Evolutionary conservation across 805 yeast species (phyloP).

Genomic region (Monosporozyma aerobia): DNA sequence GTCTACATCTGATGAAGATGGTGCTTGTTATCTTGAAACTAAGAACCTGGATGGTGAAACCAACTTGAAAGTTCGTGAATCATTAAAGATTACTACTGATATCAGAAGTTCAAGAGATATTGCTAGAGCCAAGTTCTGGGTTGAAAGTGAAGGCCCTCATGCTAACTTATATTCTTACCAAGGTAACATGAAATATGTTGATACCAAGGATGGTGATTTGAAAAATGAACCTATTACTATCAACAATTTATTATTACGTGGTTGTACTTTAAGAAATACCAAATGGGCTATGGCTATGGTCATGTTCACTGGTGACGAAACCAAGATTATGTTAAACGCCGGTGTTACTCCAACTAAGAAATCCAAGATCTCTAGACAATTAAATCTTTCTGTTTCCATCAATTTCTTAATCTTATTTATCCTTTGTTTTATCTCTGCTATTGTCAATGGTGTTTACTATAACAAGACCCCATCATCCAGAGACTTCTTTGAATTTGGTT

Average conservation of each 20-base stretch:
- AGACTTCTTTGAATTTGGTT: constrained; percentile 58
- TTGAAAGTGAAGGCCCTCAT: constrained; percentile 82
- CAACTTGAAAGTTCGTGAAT: constrained; percentile 66
- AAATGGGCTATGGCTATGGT: constrained; percentile 78
- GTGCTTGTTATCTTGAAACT: constrained; percentile 68
- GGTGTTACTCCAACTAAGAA: constrained; percentile 73
- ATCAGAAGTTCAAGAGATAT: constrained; percentile 42
- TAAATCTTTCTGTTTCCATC: constrained; percentile 59
- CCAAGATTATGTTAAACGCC: constrained; percentile 74
- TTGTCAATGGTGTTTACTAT: constrained; percentile 63
- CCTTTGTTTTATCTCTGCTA: constrained; percentile 60
- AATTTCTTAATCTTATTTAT: constrained; percentile 58
- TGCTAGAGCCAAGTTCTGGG: constrained; percentile 47
- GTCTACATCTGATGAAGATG: constrained; percentile 59
- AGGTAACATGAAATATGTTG: constrained; percentile 53
- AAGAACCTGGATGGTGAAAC: constrained; percentile 78
- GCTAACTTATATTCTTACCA: constrained; percentile 68
- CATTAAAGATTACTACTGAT: constrained; percentile 50
- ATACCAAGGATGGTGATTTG: constrained; percentile 22
- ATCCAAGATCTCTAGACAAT: constrained; percentile 63
- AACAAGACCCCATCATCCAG: constrained; percentile 40
- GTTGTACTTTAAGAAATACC: constrained; percentile 70
- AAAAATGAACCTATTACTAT: constrained; percentile 56
- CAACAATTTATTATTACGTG: constrained; percentile 63
- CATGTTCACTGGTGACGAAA: constrained; percentile 66